Percentiles rank a stretch among this genome's conserved stretches.
Conservation (phyloP, 768 basidiomycete species). For the Boletus eberwhitei region DNA sequence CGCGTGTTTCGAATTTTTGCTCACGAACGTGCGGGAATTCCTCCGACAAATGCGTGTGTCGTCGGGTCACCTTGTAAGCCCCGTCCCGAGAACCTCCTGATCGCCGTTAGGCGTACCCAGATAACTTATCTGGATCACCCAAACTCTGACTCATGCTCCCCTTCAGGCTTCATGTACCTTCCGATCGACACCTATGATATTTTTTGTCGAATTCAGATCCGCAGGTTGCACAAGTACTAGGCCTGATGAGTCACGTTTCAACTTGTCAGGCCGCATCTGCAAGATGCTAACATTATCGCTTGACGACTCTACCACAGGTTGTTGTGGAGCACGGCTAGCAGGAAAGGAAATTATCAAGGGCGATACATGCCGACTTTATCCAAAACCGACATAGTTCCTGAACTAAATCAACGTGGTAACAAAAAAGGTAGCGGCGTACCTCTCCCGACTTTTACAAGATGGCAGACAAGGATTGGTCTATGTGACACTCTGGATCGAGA, state of each 20-base stretch:
- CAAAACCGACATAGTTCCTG: too few species aligned
- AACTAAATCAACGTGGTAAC: too few species aligned
- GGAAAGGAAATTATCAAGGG: too few species aligned
- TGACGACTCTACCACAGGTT: too few species aligned
- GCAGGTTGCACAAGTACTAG: background rate
- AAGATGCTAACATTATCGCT: too few species aligned
- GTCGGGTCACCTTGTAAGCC: constrained; percentile 6
- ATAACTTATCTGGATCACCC: constrained; percentile 1
- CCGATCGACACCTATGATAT: background rate
- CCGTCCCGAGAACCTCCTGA: constrained; percentile 17
- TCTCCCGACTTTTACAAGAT: too few species aligned
- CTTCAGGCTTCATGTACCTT: background rate
- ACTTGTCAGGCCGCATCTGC: too few species aligned
- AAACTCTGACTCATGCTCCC: background rate
- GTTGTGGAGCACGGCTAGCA: too few species aligned
- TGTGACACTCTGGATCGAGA: too few species aligned
- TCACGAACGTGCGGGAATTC: constrained; percentile 13
- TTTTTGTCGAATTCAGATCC: background rate
- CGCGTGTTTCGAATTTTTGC: background rate
- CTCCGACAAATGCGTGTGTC: background rate
- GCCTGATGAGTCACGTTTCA: background rate
- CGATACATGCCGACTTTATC: too few species aligned
- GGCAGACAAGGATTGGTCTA: too few species aligned
- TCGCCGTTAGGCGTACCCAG: background rate
- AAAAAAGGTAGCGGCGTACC: too few species aligned